Evolutionary conservation across 495 filamentous ascomycete genomes (phyloP).

Genomic region (Pyrenula massariospora): DNA sequence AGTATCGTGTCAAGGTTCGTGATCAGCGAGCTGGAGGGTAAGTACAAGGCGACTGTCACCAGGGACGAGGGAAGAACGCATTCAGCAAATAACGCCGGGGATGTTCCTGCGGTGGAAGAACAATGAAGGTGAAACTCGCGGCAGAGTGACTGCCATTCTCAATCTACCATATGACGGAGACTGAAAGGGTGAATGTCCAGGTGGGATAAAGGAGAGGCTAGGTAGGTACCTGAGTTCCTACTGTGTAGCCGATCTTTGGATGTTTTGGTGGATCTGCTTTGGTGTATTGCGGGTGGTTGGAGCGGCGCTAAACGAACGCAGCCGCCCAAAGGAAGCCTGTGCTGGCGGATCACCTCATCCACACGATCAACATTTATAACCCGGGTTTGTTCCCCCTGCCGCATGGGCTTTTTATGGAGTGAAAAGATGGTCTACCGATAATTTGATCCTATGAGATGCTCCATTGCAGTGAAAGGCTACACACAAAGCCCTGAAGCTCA

Average conservation of each 20-base stretch:
- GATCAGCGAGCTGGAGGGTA: not conserved
- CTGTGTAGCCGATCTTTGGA: not conserved
- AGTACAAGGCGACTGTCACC: not conserved
- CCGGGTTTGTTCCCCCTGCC: too few relatives aligned
- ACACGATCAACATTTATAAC: too few relatives aligned
- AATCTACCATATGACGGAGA: not conserved
- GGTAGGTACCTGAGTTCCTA: not conserved
- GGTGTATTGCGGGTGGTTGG: not conserved
- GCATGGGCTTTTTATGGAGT: too few relatives aligned
- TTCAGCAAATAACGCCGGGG: not conserved
- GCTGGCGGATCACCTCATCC: too few relatives aligned
- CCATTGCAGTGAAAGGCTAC: too few relatives aligned
- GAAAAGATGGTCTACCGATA: too few relatives aligned
- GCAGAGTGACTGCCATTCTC: not conserved
- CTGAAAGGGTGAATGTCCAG: too few relatives aligned
- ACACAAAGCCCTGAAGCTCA: too few relatives aligned
- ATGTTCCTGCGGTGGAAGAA: not conserved
- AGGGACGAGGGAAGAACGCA: not conserved
- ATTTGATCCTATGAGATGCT: too few relatives aligned
- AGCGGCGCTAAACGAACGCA: not conserved
- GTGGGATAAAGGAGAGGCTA: not conserved
- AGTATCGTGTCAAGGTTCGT: not conserved
- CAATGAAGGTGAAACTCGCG: not conserved
- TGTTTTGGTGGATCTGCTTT: not conserved
- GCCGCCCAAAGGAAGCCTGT: not conserved